Conservation (phyloP, 2,329 filamentous ascomycete species). For the Trichoderma koningiopsis region DNA sequence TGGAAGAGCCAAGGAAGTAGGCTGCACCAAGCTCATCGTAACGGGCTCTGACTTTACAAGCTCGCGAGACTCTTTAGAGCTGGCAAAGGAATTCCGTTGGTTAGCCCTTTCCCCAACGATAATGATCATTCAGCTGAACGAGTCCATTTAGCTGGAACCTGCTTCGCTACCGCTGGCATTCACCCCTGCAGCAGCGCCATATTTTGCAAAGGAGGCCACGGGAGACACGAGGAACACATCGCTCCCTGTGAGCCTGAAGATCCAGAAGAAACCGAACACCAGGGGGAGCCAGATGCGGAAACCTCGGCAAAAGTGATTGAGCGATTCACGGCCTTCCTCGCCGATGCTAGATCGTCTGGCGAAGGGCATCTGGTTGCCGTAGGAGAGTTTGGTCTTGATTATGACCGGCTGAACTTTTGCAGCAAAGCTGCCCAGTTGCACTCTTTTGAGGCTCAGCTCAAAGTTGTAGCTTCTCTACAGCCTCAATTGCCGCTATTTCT, state of each 20-base stretch:
- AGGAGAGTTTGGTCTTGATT: constrained; percentile 95
- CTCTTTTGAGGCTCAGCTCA: constrained; percentile 81
- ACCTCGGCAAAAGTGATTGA: constrained; percentile 55
- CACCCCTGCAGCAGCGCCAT: constrained; percentile 86
- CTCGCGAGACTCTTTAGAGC: constrained; percentile 70
- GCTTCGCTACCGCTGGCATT: constrained; percentile 90
- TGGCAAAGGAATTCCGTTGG: constrained; percentile 75
- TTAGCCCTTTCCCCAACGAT: constrained; percentile 27
- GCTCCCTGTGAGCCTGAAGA: constrained; percentile 58
- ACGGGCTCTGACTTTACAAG: constrained; percentile 87
- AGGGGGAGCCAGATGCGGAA: constrained; percentile 47
- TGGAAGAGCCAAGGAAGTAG: constrained; percentile 73
- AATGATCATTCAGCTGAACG: constrained; percentile 17
- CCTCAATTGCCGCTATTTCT: constrained; percentile 86
- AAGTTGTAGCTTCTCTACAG: constrained; percentile 67
- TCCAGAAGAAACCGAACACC: constrained; percentile 50
- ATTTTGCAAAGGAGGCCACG: constrained; percentile 60
- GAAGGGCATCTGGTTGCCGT: constrained; percentile 67
- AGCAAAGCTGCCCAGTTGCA: constrained; percentile 77
- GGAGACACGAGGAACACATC: constrained; percentile 42
- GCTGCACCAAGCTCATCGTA: constrained; percentile 87
- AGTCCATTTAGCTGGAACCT: constrained; percentile 63
- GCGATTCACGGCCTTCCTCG: constrained; percentile 66
- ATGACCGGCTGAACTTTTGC: constrained; percentile 85
- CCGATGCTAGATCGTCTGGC: constrained; percentile 55